Base-by-base conservation (phyloP, 805 yeast genomes). In the Barnettozyma pratensis region DNA sequence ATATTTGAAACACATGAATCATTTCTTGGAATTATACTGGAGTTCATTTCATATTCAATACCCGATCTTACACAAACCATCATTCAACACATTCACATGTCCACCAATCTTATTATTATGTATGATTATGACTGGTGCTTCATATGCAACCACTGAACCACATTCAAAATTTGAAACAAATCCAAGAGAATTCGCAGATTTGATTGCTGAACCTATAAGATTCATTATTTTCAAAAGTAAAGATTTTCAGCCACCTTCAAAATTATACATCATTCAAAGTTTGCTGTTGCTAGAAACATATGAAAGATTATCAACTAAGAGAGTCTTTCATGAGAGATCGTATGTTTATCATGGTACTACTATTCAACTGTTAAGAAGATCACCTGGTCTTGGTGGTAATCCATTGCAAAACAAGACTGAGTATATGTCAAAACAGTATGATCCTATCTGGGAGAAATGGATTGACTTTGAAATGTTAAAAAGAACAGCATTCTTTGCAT, bases 321-420 rank as follows among this genome's bases (percentile, higher is more conserved):
- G 96, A 56, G 68, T 69, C 38, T 65, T 86, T 57, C 96, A 88
- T 62, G 96, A 88, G 66, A 67, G 96, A 42, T 86, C 88, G 0
- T 92, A 85, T 64, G 69, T 89, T 25, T 96, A 89, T 61, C 96
- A 88, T 63, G 96, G 94, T 5, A 85, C 96, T 0, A 81, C 91
- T 0, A 81, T 87, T 38, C 96, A 88, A 64, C 67, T 88, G 39
- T 67, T 88, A 44, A 69, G 95, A 55, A 72, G 96, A 56, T 80
- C 88, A 0, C 88, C 95, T 1, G 77, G 85, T 1, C 65, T 88
- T 34, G 90, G 90, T 11, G 90, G 90, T 0, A 79, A 84, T 48
- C 87, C 89, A 0, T 46, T 67, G 49, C 48, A 66, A 30, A 53
- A 63, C 54, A 55, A 66, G 46, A 55, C 59, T 5, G 64, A 60